Percentiles rank a stretch among this genome's conserved stretches.
Conservation (phyloP, 2,329 filamentous ascomycete genomes). For the Sclerotinia nivalis region DNA sequence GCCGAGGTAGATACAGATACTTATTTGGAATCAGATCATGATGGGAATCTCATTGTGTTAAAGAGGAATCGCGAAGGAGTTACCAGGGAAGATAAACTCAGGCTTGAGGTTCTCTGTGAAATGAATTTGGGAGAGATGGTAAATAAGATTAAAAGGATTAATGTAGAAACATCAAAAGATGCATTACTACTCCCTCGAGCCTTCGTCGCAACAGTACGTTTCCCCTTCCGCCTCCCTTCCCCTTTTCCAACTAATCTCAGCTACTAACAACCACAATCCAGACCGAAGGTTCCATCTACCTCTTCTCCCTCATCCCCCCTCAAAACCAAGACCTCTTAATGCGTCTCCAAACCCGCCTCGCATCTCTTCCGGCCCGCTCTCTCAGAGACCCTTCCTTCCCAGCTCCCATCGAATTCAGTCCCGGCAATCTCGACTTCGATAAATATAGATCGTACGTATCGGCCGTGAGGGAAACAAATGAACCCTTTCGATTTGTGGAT, state of each 20-base stretch:
- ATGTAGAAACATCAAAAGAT: conserved; percentile 63
- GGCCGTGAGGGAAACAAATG: conserved; percentile 66
- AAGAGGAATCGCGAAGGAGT: conserved; percentile 70
- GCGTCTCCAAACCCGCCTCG: conserved; percentile 73
- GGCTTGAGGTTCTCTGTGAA: conserved; percentile 74
- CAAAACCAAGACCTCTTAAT: conserved; percentile 77
- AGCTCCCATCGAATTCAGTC: conserved; percentile 56
- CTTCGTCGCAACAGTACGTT: conserved; percentile 81
- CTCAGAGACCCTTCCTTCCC: not conserved
- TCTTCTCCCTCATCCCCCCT: conserved; percentile 78
- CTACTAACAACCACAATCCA: conserved; percentile 43
- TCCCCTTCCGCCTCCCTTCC: not conserved
- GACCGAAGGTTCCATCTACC: conserved; percentile 89
- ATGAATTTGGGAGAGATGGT: conserved; percentile 90
- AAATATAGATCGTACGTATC: conserved; percentile 82
- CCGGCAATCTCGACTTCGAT: conserved; percentile 75
- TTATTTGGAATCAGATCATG: conserved; percentile 81
- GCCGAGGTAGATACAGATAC: conserved; percentile 69
- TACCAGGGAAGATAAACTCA: conserved; percentile 69
- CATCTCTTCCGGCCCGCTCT: conserved; percentile 42
- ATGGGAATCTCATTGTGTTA: conserved; percentile 86
- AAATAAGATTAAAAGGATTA: conserved; percentile 77
- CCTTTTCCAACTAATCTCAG: not conserved
- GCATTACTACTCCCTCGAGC: conserved; percentile 77
- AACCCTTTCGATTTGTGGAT: conserved; percentile 85